Percentiles rank a stretch among this genome's conserved stretches.
Evolutionary conservation across 495 filamentous ascomycete species (phyloP).

Genomic region (Parathielavia hyrcaniae): DNA sequence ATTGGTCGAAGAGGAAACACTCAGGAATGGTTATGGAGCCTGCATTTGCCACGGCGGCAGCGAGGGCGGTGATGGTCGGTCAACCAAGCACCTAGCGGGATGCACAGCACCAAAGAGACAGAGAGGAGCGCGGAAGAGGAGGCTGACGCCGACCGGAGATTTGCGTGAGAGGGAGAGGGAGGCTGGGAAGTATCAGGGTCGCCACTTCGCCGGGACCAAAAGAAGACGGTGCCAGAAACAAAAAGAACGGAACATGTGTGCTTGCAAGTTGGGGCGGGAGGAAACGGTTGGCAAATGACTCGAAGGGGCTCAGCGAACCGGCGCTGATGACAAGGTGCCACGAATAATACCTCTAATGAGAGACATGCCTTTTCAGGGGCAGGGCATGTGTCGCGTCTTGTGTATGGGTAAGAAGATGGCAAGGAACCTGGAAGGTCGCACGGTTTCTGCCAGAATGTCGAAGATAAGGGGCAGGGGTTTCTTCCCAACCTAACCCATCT

Average conservation of each 20-base stretch:
- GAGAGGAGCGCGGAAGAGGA: conserved; percentile 26
- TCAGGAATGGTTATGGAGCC: conserved; percentile 42
- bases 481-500: not conserved
- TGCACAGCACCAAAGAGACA: conserved; percentile 33
- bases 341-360: conserved; percentile 1
- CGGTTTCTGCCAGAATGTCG: conserved; percentile 12
- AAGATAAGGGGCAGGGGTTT: conserved; percentile 13
- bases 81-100: conserved; percentile 36
- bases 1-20: conserved; percentile 24
- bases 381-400: conserved; percentile 8
- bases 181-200: not conserved
- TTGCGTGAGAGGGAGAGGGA: conserved; percentile 26
- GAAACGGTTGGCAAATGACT: conserved; percentile 21
- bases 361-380: conserved; percentile 23
- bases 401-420: conserved; percentile 1
- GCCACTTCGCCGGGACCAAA: conserved; percentile 1
- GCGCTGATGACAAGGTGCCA: not conserved
- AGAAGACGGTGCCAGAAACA: conserved; percentile 8
- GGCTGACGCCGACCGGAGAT: conserved; percentile 27
- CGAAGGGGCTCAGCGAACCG: conserved; percentile 13
- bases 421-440: conserved; percentile 9
- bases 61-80: conserved; percentile 38
- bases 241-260: not conserved
- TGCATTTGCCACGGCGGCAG: conserved; percentile 36
- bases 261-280: conserved; percentile 12